These are phyloP conservation scores for Coccomyxa subellipsoidea DNA, from an alignment of 163 green algal species.

Conservation along the genomic window DNA sequence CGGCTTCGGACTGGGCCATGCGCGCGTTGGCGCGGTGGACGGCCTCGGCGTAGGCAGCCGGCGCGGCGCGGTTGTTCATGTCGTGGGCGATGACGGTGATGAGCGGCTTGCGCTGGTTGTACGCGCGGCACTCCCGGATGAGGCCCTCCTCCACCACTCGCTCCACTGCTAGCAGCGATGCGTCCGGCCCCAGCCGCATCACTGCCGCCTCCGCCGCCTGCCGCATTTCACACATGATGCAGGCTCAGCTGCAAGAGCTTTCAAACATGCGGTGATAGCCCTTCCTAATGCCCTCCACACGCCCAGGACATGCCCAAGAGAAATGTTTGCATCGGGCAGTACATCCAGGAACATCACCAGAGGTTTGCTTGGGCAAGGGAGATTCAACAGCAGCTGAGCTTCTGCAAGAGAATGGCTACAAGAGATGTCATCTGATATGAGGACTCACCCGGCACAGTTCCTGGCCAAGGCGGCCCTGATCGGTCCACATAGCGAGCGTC, in stretches of 20 bases:
- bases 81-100: constrained; percentile 86
- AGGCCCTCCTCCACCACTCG: constrained; percentile 58
- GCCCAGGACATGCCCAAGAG: not conserved
- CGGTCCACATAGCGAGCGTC: constrained; percentile 84
- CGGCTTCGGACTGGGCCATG: not conserved
- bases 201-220: constrained; percentile 57
- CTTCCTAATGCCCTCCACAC: too few species aligned
- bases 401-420: too few species aligned
- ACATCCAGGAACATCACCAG: not conserved
- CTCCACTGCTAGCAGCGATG: constrained; percentile 68
- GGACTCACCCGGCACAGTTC: constrained; percentile 54
- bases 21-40: not conserved
- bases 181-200: constrained; percentile 43
- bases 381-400: too few species aligned
- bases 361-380: not conserved
- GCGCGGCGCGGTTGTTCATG: constrained; percentile 47
- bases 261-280: not conserved
- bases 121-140: constrained; percentile 44
- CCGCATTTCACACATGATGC: not conserved
- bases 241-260: not conserved
- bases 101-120: constrained; percentile 52
- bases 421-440: not conserved
- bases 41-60: not conserved
- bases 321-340: not conserved
- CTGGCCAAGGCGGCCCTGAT: constrained; percentile 66